Percentiles rank a stretch among this genome's conserved stretches.
Evolutionary conservation across 1,284 basidiomycete genomes (phyloP).

Genomic region (Chalciporus sp.): DNA sequence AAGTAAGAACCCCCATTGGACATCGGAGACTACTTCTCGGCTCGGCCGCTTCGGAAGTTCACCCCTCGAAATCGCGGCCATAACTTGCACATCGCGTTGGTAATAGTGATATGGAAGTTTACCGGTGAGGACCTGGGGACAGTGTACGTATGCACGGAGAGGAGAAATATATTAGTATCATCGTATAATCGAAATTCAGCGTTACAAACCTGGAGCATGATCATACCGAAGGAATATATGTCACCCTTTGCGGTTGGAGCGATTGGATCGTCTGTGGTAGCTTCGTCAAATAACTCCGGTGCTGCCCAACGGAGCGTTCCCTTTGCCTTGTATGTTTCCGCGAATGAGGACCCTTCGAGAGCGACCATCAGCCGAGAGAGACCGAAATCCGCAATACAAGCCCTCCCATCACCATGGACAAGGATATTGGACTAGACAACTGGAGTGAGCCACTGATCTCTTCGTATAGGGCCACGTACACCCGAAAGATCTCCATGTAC

Average conservation of each 20-base stretch:
- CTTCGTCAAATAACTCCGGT: no score
- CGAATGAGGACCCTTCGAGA: conserved; percentile 11
- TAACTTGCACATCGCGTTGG: conserved; percentile 18
- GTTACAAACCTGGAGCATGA: conserved; percentile 25
- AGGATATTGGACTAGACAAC: conserved; percentile 25
- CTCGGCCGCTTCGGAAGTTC: conserved; percentile 22
- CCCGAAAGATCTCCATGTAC: conserved; percentile 35
- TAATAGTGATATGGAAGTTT: conserved; percentile 26
- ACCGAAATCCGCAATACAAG: conserved; percentile 27
- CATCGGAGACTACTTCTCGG: conserved; percentile 15
- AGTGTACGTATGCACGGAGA: background rate
- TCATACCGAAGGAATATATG: conserved; percentile 28
- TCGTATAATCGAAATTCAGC: background rate
- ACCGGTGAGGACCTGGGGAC: conserved; percentile 27
- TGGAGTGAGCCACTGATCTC: background rate
- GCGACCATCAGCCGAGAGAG: conserved; percentile 16
- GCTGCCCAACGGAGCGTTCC: no score
- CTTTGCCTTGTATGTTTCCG: conserved; percentile 19
- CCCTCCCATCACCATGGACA: conserved; percentile 18
- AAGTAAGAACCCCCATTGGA: conserved; percentile 26
- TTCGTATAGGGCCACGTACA: conserved; percentile 12
- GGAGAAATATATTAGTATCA: no score
- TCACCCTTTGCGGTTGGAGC: conserved; percentile 25
- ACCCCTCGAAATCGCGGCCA: conserved; percentile 18
- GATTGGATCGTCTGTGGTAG: conserved; percentile 8